Base-by-base conservation (phyloP, 1,284 basidiomycete genomes). In the Moesziomyces antarcticus region DNA sequence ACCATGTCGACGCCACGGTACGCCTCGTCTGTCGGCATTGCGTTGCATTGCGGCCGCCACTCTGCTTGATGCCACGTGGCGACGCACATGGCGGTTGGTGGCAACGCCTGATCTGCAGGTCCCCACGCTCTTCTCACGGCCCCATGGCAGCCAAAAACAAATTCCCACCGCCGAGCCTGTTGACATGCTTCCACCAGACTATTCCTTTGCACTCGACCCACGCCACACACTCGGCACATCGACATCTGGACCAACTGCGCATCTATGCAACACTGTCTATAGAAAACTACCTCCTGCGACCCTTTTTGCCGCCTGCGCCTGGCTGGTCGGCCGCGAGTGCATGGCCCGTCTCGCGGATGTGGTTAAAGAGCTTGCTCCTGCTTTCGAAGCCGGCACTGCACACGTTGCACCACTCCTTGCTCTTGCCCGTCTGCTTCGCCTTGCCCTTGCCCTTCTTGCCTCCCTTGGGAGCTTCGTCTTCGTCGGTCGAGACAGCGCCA, bases 341-440 rank as follows among this genome's bases (percentile, higher is more conserved):
- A 84, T 96, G 93, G 1, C 90, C 92, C 7, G 88, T 88, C 45
- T 89, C 88, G 40, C 87, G 88, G 76, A 94, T 89, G 83, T 93
- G 93, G 37, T 85, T 85, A 79, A 96, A 96, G 13, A 96, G 85
- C 79, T 91, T 92, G 1, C 91, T 92, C 66, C 89, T 89, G 78
- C 89, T 93, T 0, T 87, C 83, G 79, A 95, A 96, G 0, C 78
- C 56, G 47, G 87, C 83, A 18, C 85, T 83, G 85, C 93, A 96
- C 24, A 90, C 88, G 81, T 94, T 92, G 85, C 93, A 96, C 40
- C 73, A 79, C 87, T 89, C 77, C 25, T 52, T 62, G 43, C 66
- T 56, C 60, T 61, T 71, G 13, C 56, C 66, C 14, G 51, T 69
- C 21, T 44, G 56, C 27, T 69, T 69, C 9, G 9, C 9, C 33